Percentiles rank a stretch among this genome's conserved stretches.
Conservation (phyloP, 1,284 basidiomycete species). For the Ustilago trichophora region DNA sequence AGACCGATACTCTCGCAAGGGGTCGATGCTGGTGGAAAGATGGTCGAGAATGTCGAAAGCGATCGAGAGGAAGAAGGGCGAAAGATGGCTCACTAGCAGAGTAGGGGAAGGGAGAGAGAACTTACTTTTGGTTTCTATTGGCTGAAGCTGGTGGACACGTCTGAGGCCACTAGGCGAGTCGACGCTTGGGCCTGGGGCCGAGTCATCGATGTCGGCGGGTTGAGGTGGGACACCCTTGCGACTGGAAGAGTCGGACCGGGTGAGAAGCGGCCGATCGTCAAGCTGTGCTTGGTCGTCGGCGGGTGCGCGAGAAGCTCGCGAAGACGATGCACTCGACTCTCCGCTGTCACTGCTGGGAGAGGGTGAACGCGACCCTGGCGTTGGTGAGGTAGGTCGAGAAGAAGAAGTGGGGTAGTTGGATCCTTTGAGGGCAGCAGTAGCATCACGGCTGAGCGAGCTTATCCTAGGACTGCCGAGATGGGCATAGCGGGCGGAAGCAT, state of each 20-base stretch:
- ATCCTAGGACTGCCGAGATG: conserved; percentile 56
- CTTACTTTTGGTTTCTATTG: conserved; percentile 51
- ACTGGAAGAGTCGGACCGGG: conserved; percentile 16
- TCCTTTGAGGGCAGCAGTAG: conserved; percentile 48
- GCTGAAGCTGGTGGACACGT: conserved; percentile 22
- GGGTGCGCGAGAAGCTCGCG: conserved; percentile 3
- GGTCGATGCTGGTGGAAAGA: no score
- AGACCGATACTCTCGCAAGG: no score
- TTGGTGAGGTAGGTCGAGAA: conserved; percentile 53
- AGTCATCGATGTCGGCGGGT: conserved; percentile 2
- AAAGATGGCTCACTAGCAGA: not conserved
- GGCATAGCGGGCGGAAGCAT: conserved; percentile 56
- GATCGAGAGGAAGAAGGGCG: conserved; percentile 7
- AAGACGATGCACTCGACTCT: conserved; percentile 13
- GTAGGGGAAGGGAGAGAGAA: not conserved
- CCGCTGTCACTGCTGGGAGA: conserved; percentile 43
- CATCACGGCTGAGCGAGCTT: conserved; percentile 60
- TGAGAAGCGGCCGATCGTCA: conserved; percentile 9
- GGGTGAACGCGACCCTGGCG: conserved; percentile 38
- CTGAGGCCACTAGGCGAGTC: conserved; percentile 23
- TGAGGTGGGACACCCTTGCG: conserved; percentile 6
- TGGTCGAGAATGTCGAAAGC: no score
- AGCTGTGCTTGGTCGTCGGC: not conserved
- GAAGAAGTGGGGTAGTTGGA: conserved; percentile 57
- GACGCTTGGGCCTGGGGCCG: not conserved